phyloP scores from a whole-genome alignment of 1,139 yeast species.

The Hanseniaspora sp. region DNA sequence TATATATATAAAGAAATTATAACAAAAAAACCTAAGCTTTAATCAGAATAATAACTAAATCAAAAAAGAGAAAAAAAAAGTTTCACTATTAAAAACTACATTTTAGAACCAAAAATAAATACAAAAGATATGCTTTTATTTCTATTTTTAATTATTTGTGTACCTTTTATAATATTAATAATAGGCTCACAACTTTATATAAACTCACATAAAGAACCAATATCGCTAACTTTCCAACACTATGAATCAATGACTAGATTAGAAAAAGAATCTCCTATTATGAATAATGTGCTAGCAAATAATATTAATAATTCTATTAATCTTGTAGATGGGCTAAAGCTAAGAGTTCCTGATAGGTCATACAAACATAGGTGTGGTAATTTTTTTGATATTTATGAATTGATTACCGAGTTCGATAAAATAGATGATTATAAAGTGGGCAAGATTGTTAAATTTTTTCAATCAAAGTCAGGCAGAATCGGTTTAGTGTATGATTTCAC shows the following conservation, averaged over 20 bases:
- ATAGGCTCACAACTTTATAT: neutral
- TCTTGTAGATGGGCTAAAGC: constrained; percentile 14
- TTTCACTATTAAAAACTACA: too few relatives aligned
- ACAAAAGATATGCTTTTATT: neutral
- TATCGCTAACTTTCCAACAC: constrained; percentile 10
- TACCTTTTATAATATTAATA: neutral
- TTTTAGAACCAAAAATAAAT: too few relatives aligned
- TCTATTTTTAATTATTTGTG: neutral
- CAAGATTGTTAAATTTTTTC: constrained; percentile 1
- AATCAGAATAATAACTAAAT: too few relatives aligned
- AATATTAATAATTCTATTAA: constrained; percentile 10
- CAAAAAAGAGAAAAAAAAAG: too few relatives aligned
- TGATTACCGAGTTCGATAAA: neutral
- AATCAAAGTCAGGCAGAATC: neutral
- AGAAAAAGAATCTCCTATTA: constrained; percentile 5
- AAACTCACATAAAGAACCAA: constrained; percentile 8
- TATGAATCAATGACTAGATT: constrained; percentile 12
- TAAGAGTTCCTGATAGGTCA: constrained; percentile 12
- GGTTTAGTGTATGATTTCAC: constrained; percentile 7
- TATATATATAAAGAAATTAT: too few relatives aligned
- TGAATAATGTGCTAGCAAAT: constrained; percentile 11
- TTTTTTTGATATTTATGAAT: constrained; percentile 11
- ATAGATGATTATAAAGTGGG: neutral
- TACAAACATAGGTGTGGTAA: constrained; percentile 15
- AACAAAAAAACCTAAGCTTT: too few relatives aligned